Percentiles rank a stretch among this genome's conserved stretches.
These are phyloP conservation scores for Oryza glumipatula DNA, from an alignment of 176 grass and related monocot genomes.

Conservation along the genomic window DNA sequence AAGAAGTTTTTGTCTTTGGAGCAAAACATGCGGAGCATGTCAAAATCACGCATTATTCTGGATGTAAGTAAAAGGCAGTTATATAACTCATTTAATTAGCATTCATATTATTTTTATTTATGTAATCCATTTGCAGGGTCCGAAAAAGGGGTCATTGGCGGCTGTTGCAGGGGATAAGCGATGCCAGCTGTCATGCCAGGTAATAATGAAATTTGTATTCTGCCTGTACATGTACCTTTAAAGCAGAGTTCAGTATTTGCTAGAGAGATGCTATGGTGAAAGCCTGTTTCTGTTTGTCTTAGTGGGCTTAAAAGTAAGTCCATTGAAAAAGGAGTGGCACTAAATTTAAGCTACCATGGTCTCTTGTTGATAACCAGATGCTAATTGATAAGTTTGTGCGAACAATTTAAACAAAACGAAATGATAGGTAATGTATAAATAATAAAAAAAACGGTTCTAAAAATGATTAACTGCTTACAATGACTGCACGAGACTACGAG, in stretches of 20 bases:
- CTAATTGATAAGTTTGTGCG: not conserved
- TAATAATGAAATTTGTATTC: conserved; percentile 19
- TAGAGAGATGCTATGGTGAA: not conserved
- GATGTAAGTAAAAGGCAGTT: conserved; percentile 23
- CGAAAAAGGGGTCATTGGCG: not conserved
- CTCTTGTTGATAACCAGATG: not conserved
- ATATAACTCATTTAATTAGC: conserved; percentile 7
- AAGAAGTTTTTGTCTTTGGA: conserved; percentile 49
- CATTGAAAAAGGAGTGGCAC: not conserved
- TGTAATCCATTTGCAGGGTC: conserved; percentile 24
- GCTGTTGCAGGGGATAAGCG: conserved; percentile 13
- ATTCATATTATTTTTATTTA: conserved; percentile 27
- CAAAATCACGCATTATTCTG: not conserved
- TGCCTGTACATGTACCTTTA: conserved; percentile 1
- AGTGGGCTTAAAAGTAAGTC: not conserved
- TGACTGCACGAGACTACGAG: not conserved
- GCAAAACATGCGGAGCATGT: conserved; percentile 34
- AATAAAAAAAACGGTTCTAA: not conserved
- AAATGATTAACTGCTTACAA: not conserved
- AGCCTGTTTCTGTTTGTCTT: not conserved
- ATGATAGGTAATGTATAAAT: conserved; percentile 10
- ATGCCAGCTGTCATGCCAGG: conserved; percentile 32
- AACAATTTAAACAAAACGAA: conserved; percentile 1
- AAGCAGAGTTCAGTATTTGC: not conserved
- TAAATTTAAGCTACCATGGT: conserved; percentile 25